Conservation (phyloP, 2,329 filamentous ascomycete species). For the Fusarium torulosum region DNA sequence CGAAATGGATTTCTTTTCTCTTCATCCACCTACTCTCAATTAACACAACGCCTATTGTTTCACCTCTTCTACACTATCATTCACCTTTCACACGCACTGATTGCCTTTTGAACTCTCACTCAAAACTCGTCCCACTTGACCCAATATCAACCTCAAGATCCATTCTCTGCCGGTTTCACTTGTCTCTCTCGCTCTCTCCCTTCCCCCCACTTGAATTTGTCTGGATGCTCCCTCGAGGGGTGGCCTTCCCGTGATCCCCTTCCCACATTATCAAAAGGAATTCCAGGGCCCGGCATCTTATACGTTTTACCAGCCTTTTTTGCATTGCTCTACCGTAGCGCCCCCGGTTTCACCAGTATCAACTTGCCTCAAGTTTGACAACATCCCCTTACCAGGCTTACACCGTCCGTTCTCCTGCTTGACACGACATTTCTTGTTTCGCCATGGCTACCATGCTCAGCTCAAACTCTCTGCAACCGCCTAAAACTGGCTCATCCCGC, state of each 20-base stretch:
- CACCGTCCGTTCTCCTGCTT: conserved; percentile 8
- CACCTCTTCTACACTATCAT: neutral
- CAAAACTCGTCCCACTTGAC: conserved; percentile 25
- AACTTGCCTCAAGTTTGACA: conserved; percentile 43
- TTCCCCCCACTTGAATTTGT: conserved; percentile 33
- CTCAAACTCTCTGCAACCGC: conserved; percentile 43
- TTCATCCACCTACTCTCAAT: conserved; percentile 5
- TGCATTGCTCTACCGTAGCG: conserved; percentile 34
- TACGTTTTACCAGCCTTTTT: conserved; percentile 31
- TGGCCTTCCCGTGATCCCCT: conserved; percentile 27
- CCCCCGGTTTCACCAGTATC: conserved; percentile 46
- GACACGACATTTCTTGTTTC: conserved; percentile 35
- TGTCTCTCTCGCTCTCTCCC: conserved; percentile 25
- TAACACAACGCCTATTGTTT: neutral
- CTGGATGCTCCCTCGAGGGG: conserved; percentile 41
- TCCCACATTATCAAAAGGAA: conserved; percentile 39
- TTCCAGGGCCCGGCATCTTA: conserved; percentile 40
- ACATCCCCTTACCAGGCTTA: conserved; percentile 17
- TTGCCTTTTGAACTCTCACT: conserved; percentile 11
- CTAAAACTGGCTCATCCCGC: conserved; percentile 62
- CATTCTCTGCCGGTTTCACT: conserved; percentile 39
- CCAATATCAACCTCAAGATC: conserved; percentile 22
- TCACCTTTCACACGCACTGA: conserved; percentile 8
- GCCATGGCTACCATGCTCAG: conserved; percentile 45
- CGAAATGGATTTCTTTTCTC: neutral